Base-by-base conservation (phyloP, 257 asterid species). In the Solanum virginianum region DNA sequence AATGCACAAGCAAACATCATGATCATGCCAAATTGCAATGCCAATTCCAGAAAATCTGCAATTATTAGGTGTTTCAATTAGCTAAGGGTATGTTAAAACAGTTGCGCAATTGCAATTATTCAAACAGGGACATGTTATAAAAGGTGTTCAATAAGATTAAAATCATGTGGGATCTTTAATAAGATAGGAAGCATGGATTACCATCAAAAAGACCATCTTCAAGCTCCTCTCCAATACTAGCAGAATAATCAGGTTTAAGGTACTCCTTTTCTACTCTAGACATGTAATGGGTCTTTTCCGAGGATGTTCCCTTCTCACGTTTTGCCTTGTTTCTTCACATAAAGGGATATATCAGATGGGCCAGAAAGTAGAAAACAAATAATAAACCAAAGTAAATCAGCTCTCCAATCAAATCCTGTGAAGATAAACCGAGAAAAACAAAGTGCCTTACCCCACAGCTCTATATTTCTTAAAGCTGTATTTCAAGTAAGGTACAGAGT, bases 1-100 rank as follows among this genome's bases (percentile, higher is more conserved):
- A 95, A 95, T 84, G 98, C 99, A 88, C 99, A 96, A 86, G 99
- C 98, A 91, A 96, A 95, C 99, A 96, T 96, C 98, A 94, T 96
- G 90, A 92, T 90, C 97, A 93, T 91, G 79, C 99, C 99, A 47
- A 95, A 96, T 89, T 96, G 99, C 97, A 96, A 85, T 24, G 94
- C 98, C 88, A 96, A 75, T 94, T 96, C 99, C 86, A 95, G 92
- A 88, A 91, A 96, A 92, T 96, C 99, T 96, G 97, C 89, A 77
- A 80, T 55, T 39, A 84, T 53, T 88, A 29, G 12, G 83, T 5
- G 81, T 36, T 54, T 18, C 36, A 20, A 18, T 17, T 5, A 36
- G 66, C 60, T 82, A 10, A 8, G 45, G 75, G 13, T 53, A 3
- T 79, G 43, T 53, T 1, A 53, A 26, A 79, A 53, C 3, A 26